Conservation (phyloP, 2,329 filamentous ascomycete genomes). For the Aspergillus sojae region DNA sequence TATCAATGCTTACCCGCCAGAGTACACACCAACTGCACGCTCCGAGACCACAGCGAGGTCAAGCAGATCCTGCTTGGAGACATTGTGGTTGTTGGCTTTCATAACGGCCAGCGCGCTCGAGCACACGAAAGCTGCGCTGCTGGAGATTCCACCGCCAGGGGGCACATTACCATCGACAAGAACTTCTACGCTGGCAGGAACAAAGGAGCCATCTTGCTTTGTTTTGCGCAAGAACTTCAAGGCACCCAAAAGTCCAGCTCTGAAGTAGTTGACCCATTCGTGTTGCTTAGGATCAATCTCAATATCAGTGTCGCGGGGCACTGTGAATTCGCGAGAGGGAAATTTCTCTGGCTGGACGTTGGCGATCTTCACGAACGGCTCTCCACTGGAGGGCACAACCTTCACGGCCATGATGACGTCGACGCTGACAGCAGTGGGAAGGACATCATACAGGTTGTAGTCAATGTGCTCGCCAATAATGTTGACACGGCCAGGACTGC, state of each 20-base stretch:
- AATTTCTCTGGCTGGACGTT: constrained; percentile 81
- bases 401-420: constrained; percentile 86
- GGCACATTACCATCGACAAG: constrained; percentile 91
- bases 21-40: constrained; percentile 92
- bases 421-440: constrained; percentile 92
- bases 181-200: constrained; percentile 78
- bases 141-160: constrained; percentile 87
- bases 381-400: constrained; percentile 45
- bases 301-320: constrained; percentile 65
- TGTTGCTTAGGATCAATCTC: constrained; percentile 82
- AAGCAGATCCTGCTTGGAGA: constrained; percentile 89
- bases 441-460: constrained; percentile 93
- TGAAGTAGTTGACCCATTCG: constrained; percentile 99
- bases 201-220: constrained; percentile 64
- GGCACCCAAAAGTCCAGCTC: constrained; percentile 82
- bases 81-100: constrained; percentile 77
- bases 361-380: constrained; percentile 71
- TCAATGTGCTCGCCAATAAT: constrained; percentile 99
- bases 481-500: constrained; percentile 93
- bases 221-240: constrained; percentile 72
- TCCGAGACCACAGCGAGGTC: constrained; percentile 95
- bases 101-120: constrained; percentile 86
- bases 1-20: constrained; percentile 69
- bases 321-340: constrained; percentile 70
- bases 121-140: constrained; percentile 91